These are phyloP conservation scores for Phialophora tarda DNA, from an alignment of 2,329 filamentous ascomycete species.

Conservation along the genomic window DNA sequence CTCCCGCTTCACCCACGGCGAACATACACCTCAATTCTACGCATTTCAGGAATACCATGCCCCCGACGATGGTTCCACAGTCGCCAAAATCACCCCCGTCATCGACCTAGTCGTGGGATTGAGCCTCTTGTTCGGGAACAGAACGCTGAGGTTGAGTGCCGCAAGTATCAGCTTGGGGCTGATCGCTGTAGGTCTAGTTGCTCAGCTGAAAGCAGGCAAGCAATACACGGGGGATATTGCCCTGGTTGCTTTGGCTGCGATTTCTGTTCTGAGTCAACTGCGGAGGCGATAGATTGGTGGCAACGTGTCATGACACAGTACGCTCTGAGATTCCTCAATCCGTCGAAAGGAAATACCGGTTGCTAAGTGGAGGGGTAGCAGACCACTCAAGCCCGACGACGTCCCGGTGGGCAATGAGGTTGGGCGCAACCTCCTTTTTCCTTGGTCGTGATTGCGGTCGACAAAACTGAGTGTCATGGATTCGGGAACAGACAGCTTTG, in stretches of 20 bases:
- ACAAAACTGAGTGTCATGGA: neutral
- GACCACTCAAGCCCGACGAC: neutral
- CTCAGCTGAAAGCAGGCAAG: constrained; percentile 22
- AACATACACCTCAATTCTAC: constrained; percentile 29
- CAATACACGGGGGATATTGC: constrained; percentile 16
- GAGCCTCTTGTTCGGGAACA: constrained; percentile 17
- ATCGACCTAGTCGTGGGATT: constrained; percentile 18
- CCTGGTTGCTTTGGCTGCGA: constrained; percentile 16
- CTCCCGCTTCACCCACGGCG: constrained; percentile 30
- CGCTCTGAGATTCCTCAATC: neutral
- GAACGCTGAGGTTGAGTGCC: constrained; percentile 12
- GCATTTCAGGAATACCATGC: constrained; percentile 30
- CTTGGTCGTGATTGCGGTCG: neutral
- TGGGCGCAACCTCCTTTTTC: neutral
- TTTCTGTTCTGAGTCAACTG: neutral
- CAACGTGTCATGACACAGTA: neutral
- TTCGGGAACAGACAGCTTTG: neutral
- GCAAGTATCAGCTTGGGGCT: constrained; percentile 8
- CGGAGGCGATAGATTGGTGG: neutral
- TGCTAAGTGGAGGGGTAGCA: neutral
- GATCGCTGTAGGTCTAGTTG: constrained; percentile 11
- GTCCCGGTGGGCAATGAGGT: neutral
- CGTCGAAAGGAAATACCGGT: neutral
- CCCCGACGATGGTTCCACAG: constrained; percentile 23
- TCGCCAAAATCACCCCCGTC: constrained; percentile 16